Conservation (phyloP, 345 rosid species). For the Pugionium dolabratum region DNA sequence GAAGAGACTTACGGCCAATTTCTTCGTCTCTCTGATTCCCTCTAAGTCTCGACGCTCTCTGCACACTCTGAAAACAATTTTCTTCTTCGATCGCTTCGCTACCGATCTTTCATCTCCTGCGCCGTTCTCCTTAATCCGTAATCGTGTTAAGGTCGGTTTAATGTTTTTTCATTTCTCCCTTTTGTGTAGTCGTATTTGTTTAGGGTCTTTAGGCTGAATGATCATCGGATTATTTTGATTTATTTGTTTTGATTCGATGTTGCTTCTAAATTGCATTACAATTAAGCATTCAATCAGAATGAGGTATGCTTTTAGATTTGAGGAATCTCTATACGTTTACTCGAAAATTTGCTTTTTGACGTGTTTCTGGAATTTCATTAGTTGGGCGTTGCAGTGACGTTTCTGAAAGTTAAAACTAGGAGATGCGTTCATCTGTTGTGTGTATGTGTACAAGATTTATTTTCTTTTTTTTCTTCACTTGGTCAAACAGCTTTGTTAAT, state of each 20-base stretch:
- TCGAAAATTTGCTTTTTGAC: neutral
- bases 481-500: neutral
- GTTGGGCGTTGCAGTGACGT: conserved; percentile 4
- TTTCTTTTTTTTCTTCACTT: no score
- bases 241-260: neutral
- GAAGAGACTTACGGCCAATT: conserved; percentile 24
- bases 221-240: neutral
- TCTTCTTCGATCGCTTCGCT: conserved; percentile 24
- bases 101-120: conserved; percentile 20
- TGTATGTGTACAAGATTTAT: neutral
- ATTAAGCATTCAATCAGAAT: conserved; percentile 18
- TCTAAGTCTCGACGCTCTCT: conserved; percentile 25
- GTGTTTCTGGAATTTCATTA: conserved; percentile 13
- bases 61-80: conserved; percentile 17
- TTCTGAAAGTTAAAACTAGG: conserved; percentile 19
- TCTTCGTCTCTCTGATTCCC: conserved; percentile 12
- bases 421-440: conserved; percentile 1
- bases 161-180: conserved; percentile 15
- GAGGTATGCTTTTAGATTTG: conserved; percentile 28
- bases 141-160: conserved; percentile 5
- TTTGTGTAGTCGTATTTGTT: neutral
- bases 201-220: conserved; percentile 11
- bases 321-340: conserved; percentile 24
- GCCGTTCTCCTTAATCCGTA: conserved; percentile 13
- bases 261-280: conserved; percentile 22